Evolutionary conservation across 352 stramenopile genomes (phyloP).

Genomic region (Lagenidium sp.): DNA sequence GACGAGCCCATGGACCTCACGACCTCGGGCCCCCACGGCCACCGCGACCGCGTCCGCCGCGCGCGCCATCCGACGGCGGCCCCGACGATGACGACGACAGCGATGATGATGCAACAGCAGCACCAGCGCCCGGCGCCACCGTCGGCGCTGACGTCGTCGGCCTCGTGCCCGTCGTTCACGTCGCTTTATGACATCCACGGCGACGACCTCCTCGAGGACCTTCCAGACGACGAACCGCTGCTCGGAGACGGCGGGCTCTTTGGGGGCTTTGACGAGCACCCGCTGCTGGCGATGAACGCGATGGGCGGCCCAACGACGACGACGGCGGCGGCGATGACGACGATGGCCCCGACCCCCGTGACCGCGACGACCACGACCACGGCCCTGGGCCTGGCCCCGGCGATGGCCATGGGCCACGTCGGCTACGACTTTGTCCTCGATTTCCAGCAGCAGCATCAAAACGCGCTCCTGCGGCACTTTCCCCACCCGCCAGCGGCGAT

Average conservation of each 20-base stretch:
- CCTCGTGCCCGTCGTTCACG: slow-evolving; percentile 69
- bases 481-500: slow-evolving; percentile 31
- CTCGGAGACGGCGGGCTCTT: background rate
- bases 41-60: background rate
- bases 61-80: background rate
- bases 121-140: slow-evolving; percentile 3
- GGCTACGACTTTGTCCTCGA: slow-evolving; percentile 50
- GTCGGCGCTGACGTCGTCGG: slow-evolving; percentile 42
- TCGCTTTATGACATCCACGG: slow-evolving; percentile 39
- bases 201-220: slow-evolving; percentile 36
- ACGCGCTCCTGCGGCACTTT: slow-evolving; percentile 33
- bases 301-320: background rate
- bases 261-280: slow-evolving; percentile 1
- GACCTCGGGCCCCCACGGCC: slow-evolving; percentile 7
- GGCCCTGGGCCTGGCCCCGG: too few species aligned
- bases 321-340: background rate
- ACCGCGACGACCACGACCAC: background rate
- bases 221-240: slow-evolving; percentile 14
- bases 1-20: slow-evolving; percentile 13
- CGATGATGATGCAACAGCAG: background rate
- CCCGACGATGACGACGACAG: background rate
- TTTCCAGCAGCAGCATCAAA: slow-evolving; percentile 44
- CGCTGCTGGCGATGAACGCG: slow-evolving; percentile 4
- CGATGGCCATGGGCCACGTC: slow-evolving; percentile 20
- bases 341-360: background rate